phyloP scores from a whole-genome alignment of 2,329 filamentous ascomycete genomes.

The Pseudogymnoascus sp. region DNA sequence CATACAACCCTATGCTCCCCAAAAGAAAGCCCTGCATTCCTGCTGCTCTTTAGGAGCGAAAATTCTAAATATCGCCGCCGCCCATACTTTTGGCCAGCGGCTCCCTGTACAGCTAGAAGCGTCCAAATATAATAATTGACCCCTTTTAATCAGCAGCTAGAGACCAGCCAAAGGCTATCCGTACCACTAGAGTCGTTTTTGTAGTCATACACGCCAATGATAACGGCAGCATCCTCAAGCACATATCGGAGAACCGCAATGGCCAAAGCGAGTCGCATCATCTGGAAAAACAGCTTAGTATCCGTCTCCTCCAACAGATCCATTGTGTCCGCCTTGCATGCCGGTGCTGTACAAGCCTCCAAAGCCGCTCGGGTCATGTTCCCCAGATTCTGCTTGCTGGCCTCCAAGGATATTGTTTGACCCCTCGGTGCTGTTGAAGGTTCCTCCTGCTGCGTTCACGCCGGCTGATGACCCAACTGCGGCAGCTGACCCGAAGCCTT shows the following conservation, averaged over 20 bases:
- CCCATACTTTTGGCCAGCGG: slow-evolving; percentile 26
- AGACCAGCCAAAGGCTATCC: slow-evolving; percentile 8
- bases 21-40: slow-evolving; percentile 7
- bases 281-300: slow-evolving; percentile 36
- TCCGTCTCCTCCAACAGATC: slow-evolving; percentile 45
- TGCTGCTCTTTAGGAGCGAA: slow-evolving; percentile 23
- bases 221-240: slow-evolving; percentile 6
- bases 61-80: slow-evolving; percentile 28
- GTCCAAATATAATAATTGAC: slow-evolving; percentile 12
- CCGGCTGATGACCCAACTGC: slow-evolving; percentile 34
- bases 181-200: slow-evolving; percentile 6
- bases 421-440: slow-evolving; percentile 28
- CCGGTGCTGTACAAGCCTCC: slow-evolving; percentile 40
- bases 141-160: slow-evolving; percentile 9
- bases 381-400: slow-evolving; percentile 27
- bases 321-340: slow-evolving; percentile 53
- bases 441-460: slow-evolving; percentile 26
- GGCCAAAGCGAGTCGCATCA: slow-evolving; percentile 1
- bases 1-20: slow-evolving; percentile 3
- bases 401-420: slow-evolving; percentile 32
- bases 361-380: slow-evolving; percentile 33
- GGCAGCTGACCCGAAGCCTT: slow-evolving; percentile 44
- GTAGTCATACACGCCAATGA: slow-evolving; percentile 9
- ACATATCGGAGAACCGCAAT: neutral
- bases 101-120: slow-evolving; percentile 26